A percentile compares a stretch with the other conserved stretches of the same genome.
phyloP scores from a whole-genome alignment of 805 yeast genomes.

The Starmerella powellii region DNA sequence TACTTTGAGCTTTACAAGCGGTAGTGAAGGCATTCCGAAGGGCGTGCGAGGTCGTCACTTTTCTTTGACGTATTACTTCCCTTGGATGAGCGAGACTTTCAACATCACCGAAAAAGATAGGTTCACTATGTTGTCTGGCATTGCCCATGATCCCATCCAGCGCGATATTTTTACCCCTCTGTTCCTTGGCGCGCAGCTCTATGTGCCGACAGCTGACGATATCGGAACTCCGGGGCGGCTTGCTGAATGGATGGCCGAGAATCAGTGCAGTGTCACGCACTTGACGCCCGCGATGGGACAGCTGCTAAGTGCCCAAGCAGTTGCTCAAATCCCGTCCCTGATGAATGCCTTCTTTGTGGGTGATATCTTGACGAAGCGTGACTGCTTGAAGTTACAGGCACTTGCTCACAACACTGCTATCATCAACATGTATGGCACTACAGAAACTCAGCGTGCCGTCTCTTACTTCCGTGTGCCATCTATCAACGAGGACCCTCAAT shows the following conservation, averaged over 20 bases:
- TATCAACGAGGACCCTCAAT: constrained; percentile 52
- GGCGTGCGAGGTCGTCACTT: constrained; percentile 98
- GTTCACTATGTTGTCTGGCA: constrained; percentile 96
- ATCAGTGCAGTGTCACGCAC: constrained; percentile 92
- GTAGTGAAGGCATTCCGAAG: constrained; percentile 96
- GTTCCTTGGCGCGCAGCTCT: constrained; percentile 83
- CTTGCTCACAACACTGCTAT: constrained; percentile 80
- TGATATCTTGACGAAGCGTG: constrained; percentile 93
- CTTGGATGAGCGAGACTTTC: constrained; percentile 92
- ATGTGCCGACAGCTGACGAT: constrained; percentile 93
- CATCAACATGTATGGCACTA: constrained; percentile 98
- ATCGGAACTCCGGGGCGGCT: constrained; percentile 96
- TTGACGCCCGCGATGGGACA: constrained; percentile 99
- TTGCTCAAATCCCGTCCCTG: constrained; percentile 67
- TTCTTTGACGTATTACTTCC: constrained; percentile 92
- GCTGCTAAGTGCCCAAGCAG: constrained; percentile 86
- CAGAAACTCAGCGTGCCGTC: constrained; percentile 97
- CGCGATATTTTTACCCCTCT: constrained; percentile 98
- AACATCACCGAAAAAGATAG: constrained; percentile 65
- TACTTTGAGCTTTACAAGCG: constrained; percentile 90
- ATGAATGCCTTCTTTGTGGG: constrained; percentile 98
- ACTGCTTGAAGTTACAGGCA: constrained; percentile 83
- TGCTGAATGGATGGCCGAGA: constrained; percentile 92
- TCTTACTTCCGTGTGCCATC: constrained; percentile 84
- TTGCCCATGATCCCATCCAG: constrained; percentile 98